phyloP scores from a whole-genome alignment of 2,329 filamentous ascomycete genomes.

The Alternaria ethzedia region DNA sequence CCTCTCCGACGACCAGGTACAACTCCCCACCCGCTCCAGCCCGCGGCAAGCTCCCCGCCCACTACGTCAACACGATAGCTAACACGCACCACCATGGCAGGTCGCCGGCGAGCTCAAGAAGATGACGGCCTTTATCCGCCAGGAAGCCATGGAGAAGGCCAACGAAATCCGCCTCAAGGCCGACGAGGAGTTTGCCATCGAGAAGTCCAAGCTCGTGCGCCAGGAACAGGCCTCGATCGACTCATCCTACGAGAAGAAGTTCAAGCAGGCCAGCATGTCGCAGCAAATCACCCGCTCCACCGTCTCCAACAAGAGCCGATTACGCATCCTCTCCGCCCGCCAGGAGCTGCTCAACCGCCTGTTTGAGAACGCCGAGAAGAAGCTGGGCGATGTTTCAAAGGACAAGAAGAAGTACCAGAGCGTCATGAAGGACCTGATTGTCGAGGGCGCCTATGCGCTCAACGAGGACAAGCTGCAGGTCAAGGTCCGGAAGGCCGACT shows the following conservation, averaged over 20 bases:
- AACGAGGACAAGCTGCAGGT: slow-evolving; percentile 79
- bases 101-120: slow-evolving; percentile 98
- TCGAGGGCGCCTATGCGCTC: slow-evolving; percentile 90
- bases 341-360: slow-evolving; percentile 91
- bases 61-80: slow-evolving; percentile 41
- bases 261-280: slow-evolving; percentile 97
- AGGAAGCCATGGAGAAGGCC: slow-evolving; percentile 96
- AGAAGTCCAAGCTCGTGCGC: slow-evolving; percentile 98
- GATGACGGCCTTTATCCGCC: slow-evolving; percentile 99
- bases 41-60: slow-evolving; percentile 21
- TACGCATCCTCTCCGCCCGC: slow-evolving; percentile 83
- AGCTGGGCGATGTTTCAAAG: slow-evolving; percentile 70
- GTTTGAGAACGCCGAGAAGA: slow-evolving; percentile 79
- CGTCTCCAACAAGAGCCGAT: slow-evolving; percentile 92
- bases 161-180: slow-evolving; percentile 98
- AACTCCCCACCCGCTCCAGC: slow-evolving; percentile 24
- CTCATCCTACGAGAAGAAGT: slow-evolving; percentile 94
- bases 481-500: slow-evolving; percentile 80
- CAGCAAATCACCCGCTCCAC: slow-evolving; percentile 98
- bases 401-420: slow-evolving; percentile 77
- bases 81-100: slow-evolving; percentile 57
- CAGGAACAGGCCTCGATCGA: slow-evolving; percentile 95
- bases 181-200: slow-evolving; percentile 98
- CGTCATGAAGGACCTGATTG: slow-evolving; percentile 78
- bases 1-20: slow-evolving; percentile 96